Conservation (phyloP, 306 rosid species). For the Betula pendula region DNA sequence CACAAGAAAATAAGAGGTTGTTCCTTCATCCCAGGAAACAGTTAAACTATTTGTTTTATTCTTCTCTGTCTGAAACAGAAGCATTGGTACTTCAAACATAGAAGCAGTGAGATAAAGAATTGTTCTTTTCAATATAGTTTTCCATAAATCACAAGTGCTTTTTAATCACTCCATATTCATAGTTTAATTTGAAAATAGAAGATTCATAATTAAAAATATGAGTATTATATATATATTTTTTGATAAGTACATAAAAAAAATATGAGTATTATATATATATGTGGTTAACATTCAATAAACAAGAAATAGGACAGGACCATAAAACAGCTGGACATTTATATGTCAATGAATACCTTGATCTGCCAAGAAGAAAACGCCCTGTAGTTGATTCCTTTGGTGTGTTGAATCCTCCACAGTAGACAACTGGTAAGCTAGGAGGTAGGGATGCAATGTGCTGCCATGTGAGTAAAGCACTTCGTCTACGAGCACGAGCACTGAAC, state of each 20-base stretch:
- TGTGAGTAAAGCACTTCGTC: slow-evolving; percentile 95
- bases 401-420: slow-evolving; percentile 97
- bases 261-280: slow-evolving; percentile 10
- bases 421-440: slow-evolving; percentile 92
- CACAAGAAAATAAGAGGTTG: neutral
- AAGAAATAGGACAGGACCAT: neutral
- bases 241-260: too few species aligned
- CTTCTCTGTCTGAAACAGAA: neutral
- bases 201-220: slow-evolving; percentile 11
- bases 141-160: neutral
- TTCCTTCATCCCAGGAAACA: neutral
- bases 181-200: neutral
- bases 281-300: slow-evolving; percentile 2
- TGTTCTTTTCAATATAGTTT: neutral
- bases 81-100: neutral
- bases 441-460: slow-evolving; percentile 99
- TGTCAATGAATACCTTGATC: slow-evolving; percentile 67
- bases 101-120: neutral
- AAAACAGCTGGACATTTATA: slow-evolving; percentile 11
- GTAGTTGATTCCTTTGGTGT: slow-evolving; percentile 96
- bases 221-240: slow-evolving; percentile 10
- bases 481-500: slow-evolving; percentile 83
- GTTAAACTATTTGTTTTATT: neutral
- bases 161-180: neutral
- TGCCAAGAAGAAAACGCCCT: slow-evolving; percentile 94